These are phyloP conservation scores for Eucalyptus caleyi DNA, from an alignment of 345 rosid species.

Conservation along the genomic window DNA sequence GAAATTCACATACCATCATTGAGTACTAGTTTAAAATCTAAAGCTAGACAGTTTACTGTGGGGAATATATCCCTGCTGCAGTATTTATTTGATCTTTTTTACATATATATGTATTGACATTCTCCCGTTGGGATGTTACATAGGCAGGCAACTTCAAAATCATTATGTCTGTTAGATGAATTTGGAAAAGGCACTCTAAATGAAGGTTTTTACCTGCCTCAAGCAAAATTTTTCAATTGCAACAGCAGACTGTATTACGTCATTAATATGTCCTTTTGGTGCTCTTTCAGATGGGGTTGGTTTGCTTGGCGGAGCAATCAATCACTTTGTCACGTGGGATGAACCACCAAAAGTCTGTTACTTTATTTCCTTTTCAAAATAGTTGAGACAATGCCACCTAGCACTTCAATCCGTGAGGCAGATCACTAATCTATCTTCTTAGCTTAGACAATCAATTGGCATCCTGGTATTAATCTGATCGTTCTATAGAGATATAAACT, in stretches of 20 bases:
- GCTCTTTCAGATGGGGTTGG: slow-evolving; percentile 78
- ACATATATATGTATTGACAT: background rate
- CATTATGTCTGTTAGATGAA: slow-evolving; percentile 88
- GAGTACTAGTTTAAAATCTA: background rate
- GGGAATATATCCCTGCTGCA: background rate
- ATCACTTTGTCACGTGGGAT: slow-evolving; percentile 42
- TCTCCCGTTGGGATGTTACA: background rate
- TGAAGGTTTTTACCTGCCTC: slow-evolving; percentile 44
- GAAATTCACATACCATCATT: background rate
- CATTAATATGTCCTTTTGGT: background rate
- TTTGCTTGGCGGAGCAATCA: slow-evolving; percentile 90
- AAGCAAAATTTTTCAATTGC: background rate
- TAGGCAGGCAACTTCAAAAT: slow-evolving; percentile 91
- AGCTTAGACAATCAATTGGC: background rate
- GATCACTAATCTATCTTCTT: background rate
- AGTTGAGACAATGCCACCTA: background rate
- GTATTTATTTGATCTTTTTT: background rate
- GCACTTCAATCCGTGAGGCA: background rate
- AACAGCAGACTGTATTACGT: background rate
- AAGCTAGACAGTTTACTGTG: background rate
- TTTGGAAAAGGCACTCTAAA: slow-evolving; percentile 99
- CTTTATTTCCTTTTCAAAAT: background rate
- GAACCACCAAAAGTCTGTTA: slow-evolving; percentile 81
- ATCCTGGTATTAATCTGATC: background rate
- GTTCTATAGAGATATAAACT: background rate